phyloP scores from a whole-genome alignment of 139 green algal genomes.

The Volvox reticuliferus region DNA sequence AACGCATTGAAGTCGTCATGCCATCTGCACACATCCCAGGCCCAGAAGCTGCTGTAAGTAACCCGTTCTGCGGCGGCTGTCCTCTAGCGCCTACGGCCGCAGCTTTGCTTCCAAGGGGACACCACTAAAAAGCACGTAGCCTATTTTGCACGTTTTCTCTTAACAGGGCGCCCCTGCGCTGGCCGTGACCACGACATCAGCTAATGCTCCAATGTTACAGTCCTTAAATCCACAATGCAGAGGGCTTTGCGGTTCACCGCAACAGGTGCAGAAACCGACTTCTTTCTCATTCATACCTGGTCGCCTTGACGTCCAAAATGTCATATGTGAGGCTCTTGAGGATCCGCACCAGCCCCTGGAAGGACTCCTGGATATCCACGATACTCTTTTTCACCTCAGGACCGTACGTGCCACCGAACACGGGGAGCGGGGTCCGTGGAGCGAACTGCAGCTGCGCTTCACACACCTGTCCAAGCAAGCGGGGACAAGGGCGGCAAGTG shows the following conservation, averaged over 20 bases:
- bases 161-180: too few relatives aligned
- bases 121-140: too few relatives aligned
- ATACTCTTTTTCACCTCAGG: conserved; percentile 85
- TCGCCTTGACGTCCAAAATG: conserved; percentile 90
- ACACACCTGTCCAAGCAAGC: conserved; percentile 69
- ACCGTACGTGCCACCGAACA: conserved; percentile 85
- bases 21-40: conserved; percentile 65
- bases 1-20: conserved; percentile 93
- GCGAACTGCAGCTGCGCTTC: conserved; percentile 92
- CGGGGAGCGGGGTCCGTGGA: conserved; percentile 70
- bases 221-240: too few relatives aligned
- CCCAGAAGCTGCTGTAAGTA: not conserved
- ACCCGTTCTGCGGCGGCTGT: too few relatives aligned
- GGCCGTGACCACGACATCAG: too few relatives aligned
- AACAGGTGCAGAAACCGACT: too few relatives aligned
- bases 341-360: conserved; percentile 71
- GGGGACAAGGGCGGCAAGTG: not conserved
- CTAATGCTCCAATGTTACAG: too few relatives aligned
- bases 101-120: too few relatives aligned
- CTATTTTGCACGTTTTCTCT: too few relatives aligned
- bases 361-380: conserved; percentile 83
- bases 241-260: too few relatives aligned
- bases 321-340: conserved; percentile 77
- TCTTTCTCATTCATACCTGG: conserved; percentile 40
- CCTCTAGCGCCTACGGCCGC: too few relatives aligned